Conservation (phyloP, 2,329 filamentous ascomycete genomes). For the Mollisia scopiformis region DNA sequence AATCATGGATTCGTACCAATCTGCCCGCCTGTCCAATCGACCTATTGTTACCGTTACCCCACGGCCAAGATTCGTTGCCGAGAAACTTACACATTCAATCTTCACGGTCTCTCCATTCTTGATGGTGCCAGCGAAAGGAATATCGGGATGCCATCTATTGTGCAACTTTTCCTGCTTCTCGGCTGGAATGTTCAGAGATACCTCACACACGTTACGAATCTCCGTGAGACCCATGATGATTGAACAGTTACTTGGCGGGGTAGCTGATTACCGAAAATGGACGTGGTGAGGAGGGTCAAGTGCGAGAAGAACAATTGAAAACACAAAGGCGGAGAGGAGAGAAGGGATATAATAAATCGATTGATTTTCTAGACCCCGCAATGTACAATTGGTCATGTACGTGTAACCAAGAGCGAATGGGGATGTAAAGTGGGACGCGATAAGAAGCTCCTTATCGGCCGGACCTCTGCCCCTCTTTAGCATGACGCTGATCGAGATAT, state of each 20-base stretch:
- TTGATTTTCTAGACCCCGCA: background rate
- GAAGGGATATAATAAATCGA: background rate
- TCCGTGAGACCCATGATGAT: constrained; percentile 50
- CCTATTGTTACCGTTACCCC: constrained; percentile 17
- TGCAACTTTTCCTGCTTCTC: constrained; percentile 71
- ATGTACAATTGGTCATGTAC: background rate
- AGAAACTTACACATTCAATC: constrained; percentile 70
- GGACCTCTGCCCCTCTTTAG: constrained; percentile 1
- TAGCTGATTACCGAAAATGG: background rate
- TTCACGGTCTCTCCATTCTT: constrained; percentile 87
- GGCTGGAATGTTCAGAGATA: constrained; percentile 73
- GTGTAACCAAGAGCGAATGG: background rate
- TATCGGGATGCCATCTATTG: constrained; percentile 93
- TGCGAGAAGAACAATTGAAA: background rate
- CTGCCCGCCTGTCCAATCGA: constrained; percentile 69
- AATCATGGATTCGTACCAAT: constrained; percentile 58
- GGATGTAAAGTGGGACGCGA: background rate
- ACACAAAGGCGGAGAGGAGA: background rate
- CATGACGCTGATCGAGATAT: background rate
- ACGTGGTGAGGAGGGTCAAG: background rate
- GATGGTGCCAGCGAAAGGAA: constrained; percentile 74
- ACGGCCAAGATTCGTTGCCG: background rate
- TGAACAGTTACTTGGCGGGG: background rate
- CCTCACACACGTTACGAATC: constrained; percentile 73
- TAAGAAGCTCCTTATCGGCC: constrained; percentile 5